phyloP scores from a whole-genome alignment of 768 basidiomycete species.

The Lentinula edodes region DNA sequence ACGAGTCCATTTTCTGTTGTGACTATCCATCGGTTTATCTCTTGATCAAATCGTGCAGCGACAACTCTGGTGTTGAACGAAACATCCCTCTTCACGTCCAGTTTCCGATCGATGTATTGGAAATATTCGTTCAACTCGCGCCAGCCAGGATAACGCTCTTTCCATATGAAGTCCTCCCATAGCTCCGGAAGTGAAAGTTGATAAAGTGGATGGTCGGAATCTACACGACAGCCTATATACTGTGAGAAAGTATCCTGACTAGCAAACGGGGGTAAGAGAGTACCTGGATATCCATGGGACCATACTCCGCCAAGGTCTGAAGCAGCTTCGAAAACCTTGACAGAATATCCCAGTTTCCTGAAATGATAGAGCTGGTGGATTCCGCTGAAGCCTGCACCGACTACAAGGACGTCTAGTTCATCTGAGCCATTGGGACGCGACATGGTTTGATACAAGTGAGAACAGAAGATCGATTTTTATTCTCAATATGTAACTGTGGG shows the following conservation, averaged over 20 bases:
- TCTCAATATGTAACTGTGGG: not conserved
- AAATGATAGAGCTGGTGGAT: conserved; percentile 1
- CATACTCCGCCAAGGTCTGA: conserved; percentile 11
- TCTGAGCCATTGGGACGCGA: not conserved
- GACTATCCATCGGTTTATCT: conserved; percentile 9
- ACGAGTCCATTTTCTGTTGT: not conserved
- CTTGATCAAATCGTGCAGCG: conserved; percentile 8
- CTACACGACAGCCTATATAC: conserved; percentile 7
- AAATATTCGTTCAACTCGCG: conserved; percentile 10
- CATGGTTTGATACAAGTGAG: not conserved
- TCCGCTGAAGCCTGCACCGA: conserved; percentile 3
- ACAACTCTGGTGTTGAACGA: conserved; percentile 10
- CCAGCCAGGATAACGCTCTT: conserved; percentile 7
- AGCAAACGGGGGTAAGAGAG: not conserved
- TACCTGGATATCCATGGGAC: conserved; percentile 10
- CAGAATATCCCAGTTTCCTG: conserved; percentile 5
- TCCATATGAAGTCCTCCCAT: conserved; percentile 7
- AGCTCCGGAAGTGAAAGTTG: conserved; percentile 9
- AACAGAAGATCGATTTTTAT: too few species aligned
- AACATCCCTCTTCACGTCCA: conserved; percentile 9
- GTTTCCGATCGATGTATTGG: conserved; percentile 10
- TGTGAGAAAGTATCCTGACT: not conserved
- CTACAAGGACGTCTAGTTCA: conserved; percentile 1
- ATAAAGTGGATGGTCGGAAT: conserved; percentile 10
- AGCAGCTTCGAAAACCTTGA: conserved; percentile 11